Evolutionary conservation across 306 rosid genomes (phyloP), one percentile per base, ranked within the genome.

Genomic region (Acacia acuminata): DNA sequence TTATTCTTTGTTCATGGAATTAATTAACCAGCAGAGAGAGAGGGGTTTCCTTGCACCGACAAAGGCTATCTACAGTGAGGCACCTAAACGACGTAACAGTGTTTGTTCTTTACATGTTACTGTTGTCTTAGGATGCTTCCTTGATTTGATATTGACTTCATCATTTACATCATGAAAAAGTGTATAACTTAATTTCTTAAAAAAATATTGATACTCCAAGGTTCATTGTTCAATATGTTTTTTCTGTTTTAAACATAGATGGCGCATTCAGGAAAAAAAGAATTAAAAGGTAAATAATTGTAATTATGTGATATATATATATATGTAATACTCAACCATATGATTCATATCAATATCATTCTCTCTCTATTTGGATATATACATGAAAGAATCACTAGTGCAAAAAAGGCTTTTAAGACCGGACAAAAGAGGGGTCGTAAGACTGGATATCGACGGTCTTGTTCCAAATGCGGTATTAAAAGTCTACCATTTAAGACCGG

Each of bases 91-190:
- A n/a, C 3, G 25, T 55, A 51, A 58, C 2, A 10, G 42, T 8
- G 13, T 58, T 58, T 58, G 40, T 43, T 27, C 27, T 8, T 5
- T 45, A 80, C 80, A 16, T 12, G 67, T 61, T 61, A 47, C 84
- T 69, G 22, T 79, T 51, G 65, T 83, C 78, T 48, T 75, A 53
- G 64, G 85, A 78, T 81, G 85, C 87, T 70, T 63, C 63, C 77
- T 61, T 88, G 77, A 81, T 58, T 77, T 45, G 83, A 81, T 65
- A 43, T 71, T 0, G 22, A 20, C 51, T 42, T n/a, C 22, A 67
- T 16, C 11, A 22, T 60, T 4, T 53, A 1, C 36, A 25, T 60
- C 15, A 63, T 36, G 10, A 22, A 2, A 51, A 68, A 76, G 72
- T 76, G 74, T 51, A 14, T 8, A 61, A 53, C 68, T 8, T 55